These are phyloP conservation scores for Raphidocelis subcapitata DNA, from an alignment of 139 green algal genomes.

Conservation along the genomic window DNA sequence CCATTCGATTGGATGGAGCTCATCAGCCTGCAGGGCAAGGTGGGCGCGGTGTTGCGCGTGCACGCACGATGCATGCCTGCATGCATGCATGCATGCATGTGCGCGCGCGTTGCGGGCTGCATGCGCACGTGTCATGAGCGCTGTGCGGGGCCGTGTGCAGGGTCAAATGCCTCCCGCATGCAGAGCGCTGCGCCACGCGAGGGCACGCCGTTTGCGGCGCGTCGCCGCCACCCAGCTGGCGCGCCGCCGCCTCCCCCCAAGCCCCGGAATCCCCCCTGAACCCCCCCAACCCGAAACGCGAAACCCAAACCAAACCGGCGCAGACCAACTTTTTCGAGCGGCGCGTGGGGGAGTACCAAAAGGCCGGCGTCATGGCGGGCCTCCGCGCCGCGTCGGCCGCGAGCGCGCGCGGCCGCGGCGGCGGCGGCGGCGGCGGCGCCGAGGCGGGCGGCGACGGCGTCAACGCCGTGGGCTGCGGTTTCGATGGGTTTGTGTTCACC, in stretches of 20 bases:
- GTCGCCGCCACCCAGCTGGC: too few species aligned
- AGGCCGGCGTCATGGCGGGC: constrained; percentile 80
- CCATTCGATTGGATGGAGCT: constrained; percentile 94
- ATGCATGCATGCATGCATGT: too few species aligned
- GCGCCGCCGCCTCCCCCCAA: too few species aligned
- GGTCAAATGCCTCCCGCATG: too few species aligned
- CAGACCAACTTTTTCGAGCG: constrained; percentile 99
- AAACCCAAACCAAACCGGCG: constrained; percentile 30
- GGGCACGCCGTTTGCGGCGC: too few species aligned
- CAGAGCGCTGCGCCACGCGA: too few species aligned
- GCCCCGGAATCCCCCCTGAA: too few species aligned
- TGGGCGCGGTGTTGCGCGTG: too few species aligned
- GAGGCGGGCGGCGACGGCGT: not conserved
- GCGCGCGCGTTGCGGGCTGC: too few species aligned
- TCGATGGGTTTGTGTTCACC: constrained; percentile 32
- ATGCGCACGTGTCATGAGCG: too few species aligned
- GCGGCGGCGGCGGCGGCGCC: not conserved
- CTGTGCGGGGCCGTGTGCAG: too few species aligned
- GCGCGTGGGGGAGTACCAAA: constrained; percentile 95
- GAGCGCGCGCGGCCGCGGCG: not conserved
- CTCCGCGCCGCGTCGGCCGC: not conserved
- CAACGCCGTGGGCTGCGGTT: not conserved
- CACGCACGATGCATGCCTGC: too few species aligned
- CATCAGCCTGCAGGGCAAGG: not conserved
- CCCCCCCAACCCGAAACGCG: not conserved